Base-by-base conservation (phyloP, 2,329 filamentous ascomycete species). In the Byssothecium circinans region DNA sequence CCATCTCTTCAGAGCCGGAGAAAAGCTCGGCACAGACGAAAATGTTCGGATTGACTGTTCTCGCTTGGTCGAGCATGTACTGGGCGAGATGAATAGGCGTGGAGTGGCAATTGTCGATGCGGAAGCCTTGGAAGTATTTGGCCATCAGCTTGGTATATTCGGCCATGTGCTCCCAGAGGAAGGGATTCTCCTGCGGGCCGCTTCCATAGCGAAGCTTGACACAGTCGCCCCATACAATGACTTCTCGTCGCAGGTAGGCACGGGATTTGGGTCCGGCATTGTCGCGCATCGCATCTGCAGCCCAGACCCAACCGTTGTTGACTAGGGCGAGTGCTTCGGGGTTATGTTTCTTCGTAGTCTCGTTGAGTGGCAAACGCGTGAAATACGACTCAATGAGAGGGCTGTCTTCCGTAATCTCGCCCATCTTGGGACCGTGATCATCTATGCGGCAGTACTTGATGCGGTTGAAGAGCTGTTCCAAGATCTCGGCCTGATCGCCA, bases 281-380 rank as follows among this genome's bases (percentile, higher is more conserved):
- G 74, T 99, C 94, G 35, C 89, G 81, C 72, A 97, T 81, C 1
- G 94, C 92, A 73, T 97, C 95, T 5, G 92, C 92, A 49, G 89
- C 92, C 94, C 94, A 99, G 8, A 99, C 91, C 94, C 94, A 99
- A 35, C 94, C 94, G 65, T 99, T 99, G 73, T 97, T 97, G 33
- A 86, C 91, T 42, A 99, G 75, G 2, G 89, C 89, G 37, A 95
- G 79, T 35, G 91, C 86, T 47, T 86, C 86, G 1, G 85, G 79
- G 47, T 85, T 85, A 63, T 95, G 87, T 62, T 89, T 85, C 52
- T 84, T 80, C 0, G 94, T 96, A 10, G 80, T 83, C 10, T 87
- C 83, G 60, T 95, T 96, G 23, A 81, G 69, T 1, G 91, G 89
- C 33, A 99, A 78, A 22, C 92, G 84, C 0, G 94, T 97, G 72